Evolutionary conservation across 1,139 yeast species (phyloP).

Genomic region (Blastobotrys indianensis): DNA sequence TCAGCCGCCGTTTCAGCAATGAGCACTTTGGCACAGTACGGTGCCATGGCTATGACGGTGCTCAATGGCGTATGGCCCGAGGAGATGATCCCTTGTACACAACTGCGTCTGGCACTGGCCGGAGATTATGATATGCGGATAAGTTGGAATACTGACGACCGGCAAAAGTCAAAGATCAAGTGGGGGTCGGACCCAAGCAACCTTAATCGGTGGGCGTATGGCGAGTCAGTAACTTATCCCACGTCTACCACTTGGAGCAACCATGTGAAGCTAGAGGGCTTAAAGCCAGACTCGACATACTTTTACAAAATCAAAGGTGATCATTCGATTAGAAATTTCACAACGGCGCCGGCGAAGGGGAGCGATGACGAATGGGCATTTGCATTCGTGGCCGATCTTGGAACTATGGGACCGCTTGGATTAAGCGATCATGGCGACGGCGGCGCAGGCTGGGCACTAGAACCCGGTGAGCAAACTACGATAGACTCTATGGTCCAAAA

Average conservation of each 20-base stretch:
- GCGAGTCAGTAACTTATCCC: conserved; percentile 24
- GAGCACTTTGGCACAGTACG: too few species aligned
- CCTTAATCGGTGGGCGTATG: conserved; percentile 20
- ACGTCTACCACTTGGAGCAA: conserved; percentile 28
- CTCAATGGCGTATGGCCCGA: too few species aligned
- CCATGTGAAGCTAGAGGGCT: conserved; percentile 26
- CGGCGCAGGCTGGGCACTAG: conserved; percentile 14
- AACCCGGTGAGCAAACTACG: conserved; percentile 21
- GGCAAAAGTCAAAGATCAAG: conserved; percentile 23
- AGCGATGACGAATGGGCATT: conserved; percentile 19
- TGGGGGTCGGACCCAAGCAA: conserved; percentile 24
- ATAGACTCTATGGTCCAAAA: conserved; percentile 23
- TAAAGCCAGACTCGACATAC: conserved; percentile 28
- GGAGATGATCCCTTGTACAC: conserved; percentile 6
- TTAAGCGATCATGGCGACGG: conserved; percentile 16
- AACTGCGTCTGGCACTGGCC: conserved; percentile 18
- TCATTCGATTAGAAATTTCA: conserved; percentile 16
- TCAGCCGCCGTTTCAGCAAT: too few species aligned
- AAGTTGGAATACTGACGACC: conserved; percentile 23
- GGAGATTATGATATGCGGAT: conserved; percentile 15
- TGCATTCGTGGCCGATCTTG: conserved; percentile 28
- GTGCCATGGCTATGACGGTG: too few species aligned
- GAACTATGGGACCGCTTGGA: conserved; percentile 27
- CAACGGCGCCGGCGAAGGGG: conserved; percentile 18
- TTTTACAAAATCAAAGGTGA: conserved; percentile 25